Base-by-base conservation (phyloP, 306 rosid genomes). In the Crotalaria pallida region DNA sequence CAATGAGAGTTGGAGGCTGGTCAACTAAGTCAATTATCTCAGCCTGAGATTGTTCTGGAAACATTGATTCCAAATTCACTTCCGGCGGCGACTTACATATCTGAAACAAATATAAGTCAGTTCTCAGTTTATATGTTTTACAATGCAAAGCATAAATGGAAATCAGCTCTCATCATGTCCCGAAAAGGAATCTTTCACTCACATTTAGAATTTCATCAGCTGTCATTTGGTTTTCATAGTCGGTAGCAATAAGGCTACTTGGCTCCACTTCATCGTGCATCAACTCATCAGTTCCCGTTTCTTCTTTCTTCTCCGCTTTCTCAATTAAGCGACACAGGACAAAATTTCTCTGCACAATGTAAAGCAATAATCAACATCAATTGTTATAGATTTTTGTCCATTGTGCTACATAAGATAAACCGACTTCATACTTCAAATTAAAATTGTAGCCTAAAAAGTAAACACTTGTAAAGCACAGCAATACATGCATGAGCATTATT, bases 241-340 rank as follows among this genome's bases (percentile, higher is more conserved):
- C 76, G 15, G 38, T 38, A 31, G 10, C 50, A 8, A 29, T 6
- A 61, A n/a, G n/a, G n/a, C n/a, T n/a, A n/a, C n/a, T n/a, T n/a
- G 76, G 57, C 27, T 74, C 72, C 4, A 40, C 41, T 27, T 67
- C 75, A 52, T 43, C 1, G 52, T n/a, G n/a, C n/a, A 60, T 33
- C 44, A 21, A 44, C 34, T 1, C 73, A 10, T 58, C 47, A 6
- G 29, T 12, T 19, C 16, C 19, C 58, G 6, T 62, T 34, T 60
- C 76, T 24, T 52, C 3, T 27, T 71, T 73, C 47, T 59, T 47
- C 65, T n/a, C 81, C 9, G 50, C 2, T 17, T 82, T 80, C 53
- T 59, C n/a, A 67, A 13, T 72, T 58, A 87, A 16, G 15, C 75
- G 74, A 73, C 81, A 77, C 44, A 87, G 0, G 23, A 82, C 84